Percentiles rank a stretch among this genome's conserved stretches.
Evolutionary conservation across 2,329 filamentous ascomycete species (phyloP).

Genomic region (Stenocarpella maydis): DNA sequence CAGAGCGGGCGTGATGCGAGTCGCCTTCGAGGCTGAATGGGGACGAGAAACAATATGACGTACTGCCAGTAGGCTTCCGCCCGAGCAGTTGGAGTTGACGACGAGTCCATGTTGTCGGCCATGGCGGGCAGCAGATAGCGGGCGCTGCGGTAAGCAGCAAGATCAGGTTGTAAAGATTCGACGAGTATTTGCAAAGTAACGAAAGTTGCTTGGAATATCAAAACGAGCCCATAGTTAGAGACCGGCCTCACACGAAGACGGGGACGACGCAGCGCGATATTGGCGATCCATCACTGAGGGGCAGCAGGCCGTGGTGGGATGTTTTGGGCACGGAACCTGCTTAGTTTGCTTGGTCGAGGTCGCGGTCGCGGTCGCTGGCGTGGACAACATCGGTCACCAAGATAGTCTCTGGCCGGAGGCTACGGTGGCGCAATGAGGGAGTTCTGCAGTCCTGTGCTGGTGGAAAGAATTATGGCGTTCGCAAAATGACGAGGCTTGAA

Average conservation of each 20-base stretch:
- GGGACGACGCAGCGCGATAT: slow-evolving; percentile 39
- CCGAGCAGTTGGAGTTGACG: slow-evolving; percentile 26
- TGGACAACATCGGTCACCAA: slow-evolving; percentile 32
- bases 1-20: neutral
- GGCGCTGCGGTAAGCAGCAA: slow-evolving; percentile 33
- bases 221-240: slow-evolving; percentile 40
- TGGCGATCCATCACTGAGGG: slow-evolving; percentile 46
- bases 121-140: slow-evolving; percentile 23
- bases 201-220: slow-evolving; percentile 19
- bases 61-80: slow-evolving; percentile 35
- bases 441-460: slow-evolving; percentile 11
- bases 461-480: slow-evolving; percentile 11
- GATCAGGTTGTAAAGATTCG: neutral
- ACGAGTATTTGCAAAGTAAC: slow-evolving; percentile 26
- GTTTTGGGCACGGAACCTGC: slow-evolving; percentile 31
- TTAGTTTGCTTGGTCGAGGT: slow-evolving; percentile 22
- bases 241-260: slow-evolving; percentile 43
- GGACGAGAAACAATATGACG: neutral
- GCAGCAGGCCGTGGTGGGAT: slow-evolving; percentile 31
- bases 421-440: slow-evolving; percentile 1
- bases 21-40: neutral
- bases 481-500: neutral
- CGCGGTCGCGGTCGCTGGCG: slow-evolving; percentile 23
- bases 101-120: slow-evolving; percentile 29
- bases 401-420: slow-evolving; percentile 5